Conservation (phyloP, 2,329 filamentous ascomycete genomes). For the Neodidymelliopsis sp. region DNA sequence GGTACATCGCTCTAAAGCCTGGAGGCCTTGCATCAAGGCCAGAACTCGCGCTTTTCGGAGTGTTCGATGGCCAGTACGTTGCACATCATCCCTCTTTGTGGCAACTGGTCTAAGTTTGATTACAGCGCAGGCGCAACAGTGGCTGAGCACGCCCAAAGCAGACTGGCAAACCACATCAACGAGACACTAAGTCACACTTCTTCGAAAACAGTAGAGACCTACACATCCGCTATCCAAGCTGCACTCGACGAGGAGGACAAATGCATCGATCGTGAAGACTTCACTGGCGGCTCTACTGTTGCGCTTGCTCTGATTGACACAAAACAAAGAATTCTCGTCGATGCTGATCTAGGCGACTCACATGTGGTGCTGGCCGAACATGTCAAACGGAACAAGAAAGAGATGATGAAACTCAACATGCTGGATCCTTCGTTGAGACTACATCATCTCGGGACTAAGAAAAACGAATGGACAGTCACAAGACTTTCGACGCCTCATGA, state of each 20-base stretch:
- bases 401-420: slow-evolving; percentile 11
- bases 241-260: slow-evolving; percentile 30
- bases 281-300: slow-evolving; percentile 34
- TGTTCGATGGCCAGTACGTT: slow-evolving; percentile 37
- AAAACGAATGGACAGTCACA: slow-evolving; percentile 27
- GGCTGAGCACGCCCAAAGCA: slow-evolving; percentile 21
- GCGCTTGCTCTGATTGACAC: slow-evolving; percentile 32
- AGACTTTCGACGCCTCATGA: slow-evolving; percentile 29
- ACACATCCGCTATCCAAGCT: slow-evolving; percentile 31
- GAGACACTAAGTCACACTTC: slow-evolving; percentile 23
- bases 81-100: not conserved
- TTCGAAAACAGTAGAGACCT: slow-evolving; percentile 25
- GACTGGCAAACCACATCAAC: slow-evolving; percentile 30
- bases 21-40: slow-evolving; percentile 31
- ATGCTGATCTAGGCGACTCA: slow-evolving; percentile 35
- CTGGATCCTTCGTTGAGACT: slow-evolving; percentile 12
- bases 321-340: slow-evolving; percentile 29
- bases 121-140: slow-evolving; percentile 31
- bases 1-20: slow-evolving; percentile 26
- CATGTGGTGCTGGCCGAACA: slow-evolving; percentile 28
- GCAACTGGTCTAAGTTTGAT: slow-evolving; percentile 3
- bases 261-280: slow-evolving; percentile 25
- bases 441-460: slow-evolving; percentile 15
- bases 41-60: slow-evolving; percentile 31
- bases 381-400: slow-evolving; percentile 12